Evolutionary conservation across 164 flowering plant species (phyloP), one percentile per base, ranked within the genome.

Genomic region (Annona cherimola): DNA sequence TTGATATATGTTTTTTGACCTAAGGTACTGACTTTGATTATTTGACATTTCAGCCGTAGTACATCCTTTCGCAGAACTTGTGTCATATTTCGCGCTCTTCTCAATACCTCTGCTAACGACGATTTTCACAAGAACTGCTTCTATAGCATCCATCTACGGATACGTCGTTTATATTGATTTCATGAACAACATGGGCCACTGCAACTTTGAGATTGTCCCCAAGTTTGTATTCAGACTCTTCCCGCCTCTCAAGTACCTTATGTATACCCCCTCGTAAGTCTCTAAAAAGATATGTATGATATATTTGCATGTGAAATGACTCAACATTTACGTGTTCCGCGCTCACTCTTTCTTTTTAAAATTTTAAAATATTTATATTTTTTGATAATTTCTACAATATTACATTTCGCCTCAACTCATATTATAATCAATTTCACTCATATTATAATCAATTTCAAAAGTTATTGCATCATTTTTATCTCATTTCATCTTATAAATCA

Each of bases 241-340:
- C 55, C 87, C 90, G 1, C 79, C 75, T 14, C 83, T 87, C 82
- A 85, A 85, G 77, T 87, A 87, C 69, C 61, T 87, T 66, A 77
- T 87, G 84, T 85, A 87, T 69, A 85, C 90, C 5, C 90, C 90
- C 4, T 81, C 88, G 88, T 87, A 83, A 82, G 89, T 85, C 67
- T 64, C n/a, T 5, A 12, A 4, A n/a, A n/a, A n/a, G n/a, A n/a
- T n/a, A n/a, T n/a, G n/a, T n/a, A n/a, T n/a, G n/a, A n/a, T n/a
- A n/a, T n/a, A n/a, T n/a, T n/a, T n/a, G n/a, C n/a, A n/a, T n/a
- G n/a, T n/a, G n/a, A n/a, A n/a, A n/a, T n/a, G n/a, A n/a, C n/a
- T n/a, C n/a, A n/a, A n/a, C n/a, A n/a, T n/a, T n/a, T n/a, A n/a
- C n/a, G n/a, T n/a, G n/a, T n/a, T n/a, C n/a, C n/a, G n/a, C n/a